Evolutionary conservation across 305 asterid genomes (phyloP).

Genomic region (Petunia hybrid): DNA sequence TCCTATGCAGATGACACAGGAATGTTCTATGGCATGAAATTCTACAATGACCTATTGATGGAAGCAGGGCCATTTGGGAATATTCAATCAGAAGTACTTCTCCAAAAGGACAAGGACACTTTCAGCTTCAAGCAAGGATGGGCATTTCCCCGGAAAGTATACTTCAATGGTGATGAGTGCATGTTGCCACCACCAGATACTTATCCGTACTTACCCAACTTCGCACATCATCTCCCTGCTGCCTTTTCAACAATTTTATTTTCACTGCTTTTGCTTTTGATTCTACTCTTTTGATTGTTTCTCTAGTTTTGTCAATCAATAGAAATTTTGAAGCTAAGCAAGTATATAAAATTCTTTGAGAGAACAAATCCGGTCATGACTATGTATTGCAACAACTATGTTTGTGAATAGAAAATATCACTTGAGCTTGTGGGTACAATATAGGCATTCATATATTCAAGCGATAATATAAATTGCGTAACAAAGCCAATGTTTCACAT

Average conservation of each 20-base stretch:
- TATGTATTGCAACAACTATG: not conserved
- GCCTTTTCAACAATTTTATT: constrained; percentile 36
- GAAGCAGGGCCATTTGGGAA: constrained; percentile 65
- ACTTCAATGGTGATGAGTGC: constrained; percentile 81
- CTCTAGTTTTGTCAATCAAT: constrained; percentile 30
- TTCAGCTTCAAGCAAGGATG: constrained; percentile 71
- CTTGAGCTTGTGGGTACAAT: not conserved
- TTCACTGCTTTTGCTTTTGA: constrained; percentile 37
- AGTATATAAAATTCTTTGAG: not conserved
- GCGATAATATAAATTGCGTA: not conserved
- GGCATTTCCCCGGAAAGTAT: constrained; percentile 77
- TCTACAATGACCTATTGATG: constrained; percentile 71
- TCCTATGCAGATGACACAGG: constrained; percentile 74
- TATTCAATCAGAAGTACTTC: constrained; percentile 65
- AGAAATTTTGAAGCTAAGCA: constrained; percentile 39
- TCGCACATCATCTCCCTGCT: constrained; percentile 45
- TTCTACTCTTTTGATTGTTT: constrained; percentile 41
- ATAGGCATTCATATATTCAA: not conserved
- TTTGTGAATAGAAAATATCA: not conserved
- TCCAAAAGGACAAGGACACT: constrained; percentile 60
- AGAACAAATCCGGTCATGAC: not conserved
- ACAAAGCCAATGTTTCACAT: not conserved
- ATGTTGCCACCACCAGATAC: constrained; percentile 74
- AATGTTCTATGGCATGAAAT: constrained; percentile 79
- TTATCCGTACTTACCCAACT: constrained; percentile 69